Evolutionary conservation across 148 eudicot genomes (phyloP).

Genomic region (Rheum nobile): DNA sequence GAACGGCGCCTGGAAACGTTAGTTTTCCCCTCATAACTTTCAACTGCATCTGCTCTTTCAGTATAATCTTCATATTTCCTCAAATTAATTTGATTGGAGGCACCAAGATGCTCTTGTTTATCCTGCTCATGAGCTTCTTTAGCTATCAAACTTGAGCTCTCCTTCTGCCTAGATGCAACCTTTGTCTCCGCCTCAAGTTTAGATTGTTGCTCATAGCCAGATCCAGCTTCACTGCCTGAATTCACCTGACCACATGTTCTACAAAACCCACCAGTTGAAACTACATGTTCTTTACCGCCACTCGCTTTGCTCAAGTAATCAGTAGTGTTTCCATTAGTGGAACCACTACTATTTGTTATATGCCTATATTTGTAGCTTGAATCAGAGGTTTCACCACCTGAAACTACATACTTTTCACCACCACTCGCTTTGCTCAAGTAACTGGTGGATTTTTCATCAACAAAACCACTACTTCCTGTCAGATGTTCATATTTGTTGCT

Average conservation of each 20-base stretch:
- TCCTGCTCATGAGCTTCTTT: constrained; percentile 18
- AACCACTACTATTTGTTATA: constrained; percentile 16
- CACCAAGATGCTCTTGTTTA: constrained; percentile 14
- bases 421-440: constrained; percentile 16
- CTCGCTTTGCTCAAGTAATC: constrained; percentile 16
- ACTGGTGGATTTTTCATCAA: constrained; percentile 17
- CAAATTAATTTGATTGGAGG: constrained; percentile 17
- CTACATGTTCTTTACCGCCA: constrained; percentile 16
- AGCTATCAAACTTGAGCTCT: constrained; percentile 17
- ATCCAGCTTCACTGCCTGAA: constrained; percentile 19
- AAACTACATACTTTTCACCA: constrained; percentile 13
- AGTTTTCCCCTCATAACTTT: constrained; percentile 13
- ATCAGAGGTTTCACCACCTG: constrained; percentile 23
- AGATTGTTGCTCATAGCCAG: constrained; percentile 10
- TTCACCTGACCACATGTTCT: constrained; percentile 21
- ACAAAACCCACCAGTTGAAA: constrained; percentile 19
- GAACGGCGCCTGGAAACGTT: constrained; percentile 14
- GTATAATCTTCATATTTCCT: constrained; percentile 22
- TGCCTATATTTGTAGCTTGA: constrained; percentile 27
- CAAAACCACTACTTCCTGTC: constrained; percentile 16
- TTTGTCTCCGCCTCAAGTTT: constrained; percentile 12
- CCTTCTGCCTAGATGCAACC: constrained; percentile 28
- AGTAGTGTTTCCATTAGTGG: constrained; percentile 15
- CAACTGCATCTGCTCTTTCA: constrained; percentile 15
- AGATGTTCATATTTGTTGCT: constrained; percentile 24